These are phyloP conservation scores for Lachancea fermentati DNA, from an alignment of 805 yeast genomes.

Conservation along the genomic window DNA sequence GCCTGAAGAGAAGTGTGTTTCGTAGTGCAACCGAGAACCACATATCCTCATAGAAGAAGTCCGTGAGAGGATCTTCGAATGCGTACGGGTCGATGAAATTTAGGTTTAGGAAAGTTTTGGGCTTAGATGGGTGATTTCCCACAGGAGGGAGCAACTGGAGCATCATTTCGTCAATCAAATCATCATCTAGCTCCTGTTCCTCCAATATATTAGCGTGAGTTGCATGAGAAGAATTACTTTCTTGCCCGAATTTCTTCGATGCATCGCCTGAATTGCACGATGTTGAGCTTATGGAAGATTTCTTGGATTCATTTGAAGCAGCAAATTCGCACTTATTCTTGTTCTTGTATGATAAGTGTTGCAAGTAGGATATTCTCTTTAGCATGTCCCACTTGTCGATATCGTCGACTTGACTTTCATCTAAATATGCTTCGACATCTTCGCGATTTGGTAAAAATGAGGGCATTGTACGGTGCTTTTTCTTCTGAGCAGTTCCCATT, in stretches of 20 bases:
- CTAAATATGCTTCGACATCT: slow-evolving; percentile 51
- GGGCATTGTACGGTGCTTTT: slow-evolving; percentile 19
- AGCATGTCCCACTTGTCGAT: slow-evolving; percentile 64
- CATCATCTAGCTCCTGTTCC: slow-evolving; percentile 28
- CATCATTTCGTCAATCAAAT: slow-evolving; percentile 26
- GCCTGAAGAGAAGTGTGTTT: slow-evolving; percentile 74
- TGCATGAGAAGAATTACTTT: slow-evolving; percentile 9
- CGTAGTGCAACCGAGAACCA: slow-evolving; percentile 82
- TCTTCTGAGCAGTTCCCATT: slow-evolving; percentile 32
- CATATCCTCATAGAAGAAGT: slow-evolving; percentile 75
- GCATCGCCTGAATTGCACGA: too few relatives aligned
- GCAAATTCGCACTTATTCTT: slow-evolving; percentile 24
- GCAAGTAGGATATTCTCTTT: slow-evolving; percentile 65
- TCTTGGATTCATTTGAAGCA: neutral
- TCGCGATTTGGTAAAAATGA: slow-evolving; percentile 51
- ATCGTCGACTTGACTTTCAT: slow-evolving; percentile 41
- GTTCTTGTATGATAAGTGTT: slow-evolving; percentile 54
- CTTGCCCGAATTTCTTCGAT: neutral
- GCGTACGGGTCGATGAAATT: slow-evolving; percentile 77
- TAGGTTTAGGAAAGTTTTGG: slow-evolving; percentile 25
- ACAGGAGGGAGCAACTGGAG: slow-evolving; percentile 24
- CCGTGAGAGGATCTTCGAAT: slow-evolving; percentile 81
- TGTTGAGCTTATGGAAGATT: neutral
- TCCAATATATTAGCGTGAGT: slow-evolving; percentile 15
- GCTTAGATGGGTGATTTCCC: slow-evolving; percentile 9